A percentile compares a stretch with the other conserved stretches of the same genome.
Conservation (phyloP, 305 asterid genomes). For the Petunia hybrid region DNA sequence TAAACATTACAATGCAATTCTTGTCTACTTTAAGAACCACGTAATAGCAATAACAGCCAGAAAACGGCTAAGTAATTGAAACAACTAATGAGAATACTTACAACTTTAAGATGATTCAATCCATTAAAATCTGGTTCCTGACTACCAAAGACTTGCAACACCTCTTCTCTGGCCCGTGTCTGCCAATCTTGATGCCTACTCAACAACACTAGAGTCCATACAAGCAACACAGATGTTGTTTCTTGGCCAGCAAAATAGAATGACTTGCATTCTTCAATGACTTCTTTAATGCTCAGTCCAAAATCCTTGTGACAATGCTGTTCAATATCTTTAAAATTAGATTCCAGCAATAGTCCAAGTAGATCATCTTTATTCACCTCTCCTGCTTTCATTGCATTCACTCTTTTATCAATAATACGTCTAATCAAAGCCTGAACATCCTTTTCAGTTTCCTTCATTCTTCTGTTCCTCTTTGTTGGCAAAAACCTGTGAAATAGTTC, state of each 20-base stretch:
- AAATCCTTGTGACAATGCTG: slow-evolving; percentile 40
- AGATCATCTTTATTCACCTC: slow-evolving; percentile 47
- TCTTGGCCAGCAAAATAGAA: slow-evolving; percentile 77
- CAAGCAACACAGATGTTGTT: slow-evolving; percentile 64
- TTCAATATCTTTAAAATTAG: slow-evolving; percentile 57
- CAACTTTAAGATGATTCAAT: slow-evolving; percentile 57
- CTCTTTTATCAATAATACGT: slow-evolving; percentile 50
- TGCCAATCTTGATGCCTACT: slow-evolving; percentile 59
- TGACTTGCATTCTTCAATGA: slow-evolving; percentile 73
- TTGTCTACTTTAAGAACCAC: not conserved
- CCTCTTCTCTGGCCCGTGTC: slow-evolving; percentile 63
- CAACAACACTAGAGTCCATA: slow-evolving; percentile 62
- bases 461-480: slow-evolving; percentile 64
- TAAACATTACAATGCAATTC: no score
- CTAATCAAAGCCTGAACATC: slow-evolving; percentile 43
- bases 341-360: slow-evolving; percentile 57
- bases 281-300: slow-evolving; percentile 63
- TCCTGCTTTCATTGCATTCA: slow-evolving; percentile 51
- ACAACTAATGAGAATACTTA: slow-evolving; percentile 36
- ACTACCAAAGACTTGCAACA: slow-evolving; percentile 33
- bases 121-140: slow-evolving; percentile 48
- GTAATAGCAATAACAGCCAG: not conserved
- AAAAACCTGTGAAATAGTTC: slow-evolving; percentile 43
- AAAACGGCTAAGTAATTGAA: not conserved
- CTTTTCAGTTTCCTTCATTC: slow-evolving; percentile 56